Conservation (phyloP, 768 basidiomycete genomes). For the Hericium rajendrae region DNA sequence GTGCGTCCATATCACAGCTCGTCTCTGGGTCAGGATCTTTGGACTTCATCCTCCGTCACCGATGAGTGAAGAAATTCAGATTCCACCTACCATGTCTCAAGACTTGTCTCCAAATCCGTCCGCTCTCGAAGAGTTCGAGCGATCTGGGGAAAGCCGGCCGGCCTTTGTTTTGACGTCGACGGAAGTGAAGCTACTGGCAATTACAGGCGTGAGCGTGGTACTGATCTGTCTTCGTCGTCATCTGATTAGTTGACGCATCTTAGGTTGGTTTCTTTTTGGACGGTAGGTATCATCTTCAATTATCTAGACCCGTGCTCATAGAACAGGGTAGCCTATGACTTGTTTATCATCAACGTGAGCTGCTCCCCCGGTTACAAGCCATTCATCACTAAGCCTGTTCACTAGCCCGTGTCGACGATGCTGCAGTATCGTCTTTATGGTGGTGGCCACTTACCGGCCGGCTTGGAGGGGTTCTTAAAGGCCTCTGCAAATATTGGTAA, state of each 20-base stretch:
- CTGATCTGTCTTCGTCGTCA: background rate
- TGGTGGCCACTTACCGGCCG: slow-evolving; percentile 38
- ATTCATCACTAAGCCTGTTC: background rate
- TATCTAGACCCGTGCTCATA: background rate
- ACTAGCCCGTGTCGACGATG: slow-evolving; percentile 57
- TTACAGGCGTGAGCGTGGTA: slow-evolving; percentile 41
- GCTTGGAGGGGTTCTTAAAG: slow-evolving; percentile 54
- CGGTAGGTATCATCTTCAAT: slow-evolving; percentile 26
- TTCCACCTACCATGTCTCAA: no score
- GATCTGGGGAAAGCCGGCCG: slow-evolving; percentile 22
- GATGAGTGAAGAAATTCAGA: no score
- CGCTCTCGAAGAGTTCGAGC: slow-evolving; percentile 23
- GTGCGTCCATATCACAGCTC: no score
- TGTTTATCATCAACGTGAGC: slow-evolving; percentile 58
- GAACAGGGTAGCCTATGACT: slow-evolving; percentile 44
- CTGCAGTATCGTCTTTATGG: slow-evolving; percentile 55
- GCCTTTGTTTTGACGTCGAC: slow-evolving; percentile 32
- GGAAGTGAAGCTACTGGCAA: slow-evolving; percentile 51
- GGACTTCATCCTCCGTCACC: no score
- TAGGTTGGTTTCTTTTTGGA: slow-evolving; percentile 68
- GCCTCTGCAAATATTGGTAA: slow-evolving; percentile 64
- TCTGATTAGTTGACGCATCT: background rate
- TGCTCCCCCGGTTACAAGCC: background rate
- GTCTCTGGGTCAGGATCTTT: no score
- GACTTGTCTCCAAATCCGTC: background rate